phyloP scores from a whole-genome alignment of 2,329 filamentous ascomycete genomes.

The Clonostachys sp. region DNA sequence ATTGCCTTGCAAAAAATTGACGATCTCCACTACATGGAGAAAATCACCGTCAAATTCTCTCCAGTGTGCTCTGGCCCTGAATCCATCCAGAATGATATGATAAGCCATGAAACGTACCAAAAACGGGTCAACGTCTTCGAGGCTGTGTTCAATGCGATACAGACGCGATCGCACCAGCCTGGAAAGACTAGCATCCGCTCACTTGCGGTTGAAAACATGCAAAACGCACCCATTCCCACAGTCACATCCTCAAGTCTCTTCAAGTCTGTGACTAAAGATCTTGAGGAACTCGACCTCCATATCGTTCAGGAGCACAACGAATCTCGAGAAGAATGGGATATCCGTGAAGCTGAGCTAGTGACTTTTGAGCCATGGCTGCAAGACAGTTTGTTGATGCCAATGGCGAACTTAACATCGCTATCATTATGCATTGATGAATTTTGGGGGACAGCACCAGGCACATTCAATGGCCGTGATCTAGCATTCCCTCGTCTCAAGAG shows the following conservation, averaged over 20 bases:
- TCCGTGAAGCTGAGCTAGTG: neutral
- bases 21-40: too few species aligned
- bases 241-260: neutral
- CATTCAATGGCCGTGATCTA: neutral
- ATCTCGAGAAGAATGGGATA: neutral
- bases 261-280: neutral
- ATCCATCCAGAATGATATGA: too few species aligned
- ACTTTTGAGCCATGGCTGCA: neutral
- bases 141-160: neutral
- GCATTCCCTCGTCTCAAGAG: neutral
- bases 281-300: neutral
- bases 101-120: too few species aligned
- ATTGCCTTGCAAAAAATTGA: too few species aligned
- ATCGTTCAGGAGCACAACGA: neutral
- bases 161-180: neutral
- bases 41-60: too few species aligned
- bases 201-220: neutral
- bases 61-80: too few species aligned
- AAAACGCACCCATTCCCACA: neutral
- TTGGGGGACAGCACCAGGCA: neutral
- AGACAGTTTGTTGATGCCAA: neutral
- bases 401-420: neutral
- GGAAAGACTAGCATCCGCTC: neutral
- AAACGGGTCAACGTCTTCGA: neutral
- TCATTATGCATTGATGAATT: neutral